Conservation (phyloP, 768 basidiomycete genomes). For the Agrocybe pediades region DNA sequence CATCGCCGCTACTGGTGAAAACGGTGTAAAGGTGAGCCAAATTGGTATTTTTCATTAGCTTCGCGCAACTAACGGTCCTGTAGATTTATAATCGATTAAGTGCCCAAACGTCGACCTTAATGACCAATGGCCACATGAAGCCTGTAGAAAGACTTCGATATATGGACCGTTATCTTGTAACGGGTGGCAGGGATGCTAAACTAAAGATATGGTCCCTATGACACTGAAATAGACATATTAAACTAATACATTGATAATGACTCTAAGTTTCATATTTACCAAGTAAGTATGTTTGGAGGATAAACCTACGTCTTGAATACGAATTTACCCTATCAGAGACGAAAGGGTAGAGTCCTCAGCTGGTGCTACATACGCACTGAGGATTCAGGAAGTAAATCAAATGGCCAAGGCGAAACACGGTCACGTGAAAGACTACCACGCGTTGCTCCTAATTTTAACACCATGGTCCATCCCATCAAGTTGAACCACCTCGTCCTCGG, state of each 20-base stretch:
- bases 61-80: background rate
- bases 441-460: too few species aligned
- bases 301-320: slow-evolving; percentile 5
- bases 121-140: slow-evolving; percentile 91
- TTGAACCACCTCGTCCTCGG: too few species aligned
- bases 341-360: too few species aligned
- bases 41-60: slow-evolving; percentile 1
- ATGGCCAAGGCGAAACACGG: too few species aligned
- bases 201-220: slow-evolving; percentile 95
- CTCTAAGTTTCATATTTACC: background rate
- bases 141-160: slow-evolving; percentile 89
- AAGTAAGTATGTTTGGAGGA: background rate
- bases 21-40: slow-evolving; percentile 76
- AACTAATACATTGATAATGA: background rate
- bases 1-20: slow-evolving; percentile 90
- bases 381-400: too few species aligned
- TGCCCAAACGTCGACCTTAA: slow-evolving; percentile 80
- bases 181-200: slow-evolving; percentile 83
- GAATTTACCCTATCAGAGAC: too few species aligned
- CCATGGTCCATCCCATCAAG: too few species aligned
- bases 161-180: slow-evolving; percentile 94
- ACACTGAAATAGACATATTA: background rate
- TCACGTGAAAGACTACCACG: too few species aligned
- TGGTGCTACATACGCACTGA: too few species aligned
- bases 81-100: slow-evolving; percentile 96